phyloP scores from a whole-genome alignment of 2,329 filamentous ascomycete genomes.

The Calonectria pteridis region DNA sequence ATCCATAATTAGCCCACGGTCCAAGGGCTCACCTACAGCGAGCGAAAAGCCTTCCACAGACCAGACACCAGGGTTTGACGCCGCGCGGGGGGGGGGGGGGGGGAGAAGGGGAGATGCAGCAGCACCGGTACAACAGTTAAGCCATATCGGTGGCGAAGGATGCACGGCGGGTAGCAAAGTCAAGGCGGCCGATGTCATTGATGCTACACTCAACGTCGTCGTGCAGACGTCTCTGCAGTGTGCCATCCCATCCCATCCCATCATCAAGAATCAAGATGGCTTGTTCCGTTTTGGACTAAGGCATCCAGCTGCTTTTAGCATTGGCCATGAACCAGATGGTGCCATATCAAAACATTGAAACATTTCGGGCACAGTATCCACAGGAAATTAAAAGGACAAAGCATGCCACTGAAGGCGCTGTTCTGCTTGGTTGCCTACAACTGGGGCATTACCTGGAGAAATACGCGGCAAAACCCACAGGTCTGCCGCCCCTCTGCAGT shows the following conservation, averaged over 20 bases:
- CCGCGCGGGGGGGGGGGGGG: not conserved
- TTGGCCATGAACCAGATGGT: not conserved
- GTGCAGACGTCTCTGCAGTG: not conserved
- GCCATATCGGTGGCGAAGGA: conserved; percentile 1
- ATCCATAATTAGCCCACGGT: not conserved
- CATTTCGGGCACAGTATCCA: conserved; percentile 3
- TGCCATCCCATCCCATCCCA: not conserved
- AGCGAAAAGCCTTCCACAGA: not conserved
- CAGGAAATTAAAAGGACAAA: conserved; percentile 12
- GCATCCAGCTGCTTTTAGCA: not conserved
- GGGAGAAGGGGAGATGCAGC: no score
- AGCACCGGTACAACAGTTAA: not conserved
- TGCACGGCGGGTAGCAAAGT: not conserved
- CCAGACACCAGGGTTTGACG: not conserved
- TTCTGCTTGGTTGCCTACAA: not conserved
- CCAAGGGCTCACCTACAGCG: not conserved
- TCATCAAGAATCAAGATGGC: not conserved
- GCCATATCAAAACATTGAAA: conserved; percentile 5
- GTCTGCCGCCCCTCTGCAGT: not conserved
- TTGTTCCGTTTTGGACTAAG: not conserved
- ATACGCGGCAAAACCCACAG: not conserved
- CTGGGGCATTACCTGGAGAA: not conserved
- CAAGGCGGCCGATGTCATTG: conserved; percentile 3
- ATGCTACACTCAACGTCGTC: conserved; percentile 3
- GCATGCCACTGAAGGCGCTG: not conserved